These are phyloP conservation scores for Echites panduratus DNA, from an alignment of 257 asterid genomes.

Conservation along the genomic window DNA sequence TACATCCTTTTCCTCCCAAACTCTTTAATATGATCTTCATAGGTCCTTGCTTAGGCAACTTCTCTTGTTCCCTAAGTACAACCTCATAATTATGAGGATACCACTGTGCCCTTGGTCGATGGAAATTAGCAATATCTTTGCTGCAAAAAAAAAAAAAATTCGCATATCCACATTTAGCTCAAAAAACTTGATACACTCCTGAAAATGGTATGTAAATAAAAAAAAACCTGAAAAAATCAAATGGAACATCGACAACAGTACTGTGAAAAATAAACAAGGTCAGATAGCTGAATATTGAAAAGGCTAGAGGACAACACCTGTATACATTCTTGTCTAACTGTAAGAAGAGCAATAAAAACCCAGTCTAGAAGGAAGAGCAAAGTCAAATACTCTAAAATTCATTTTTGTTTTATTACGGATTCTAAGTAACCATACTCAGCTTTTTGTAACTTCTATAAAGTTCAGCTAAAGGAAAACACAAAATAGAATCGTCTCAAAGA, in stretches of 20 bases:
- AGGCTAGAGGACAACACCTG: background rate
- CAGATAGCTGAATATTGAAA: background rate
- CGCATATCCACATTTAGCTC: conserved; percentile 24
- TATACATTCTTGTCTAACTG: background rate
- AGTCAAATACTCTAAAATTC: background rate
- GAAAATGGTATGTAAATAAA: background rate
- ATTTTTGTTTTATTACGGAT: background rate
- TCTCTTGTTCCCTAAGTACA: conserved; percentile 66
- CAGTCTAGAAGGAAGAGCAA: background rate
- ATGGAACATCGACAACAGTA: background rate
- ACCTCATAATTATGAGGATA: conserved; percentile 99
- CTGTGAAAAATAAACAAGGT: background rate
- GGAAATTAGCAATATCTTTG: conserved; percentile 94
- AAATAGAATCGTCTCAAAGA: background rate
- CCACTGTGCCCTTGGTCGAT: conserved; percentile 95
- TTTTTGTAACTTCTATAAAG: background rate
- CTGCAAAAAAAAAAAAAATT: conserved; percentile 50
- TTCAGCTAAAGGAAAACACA: background rate
- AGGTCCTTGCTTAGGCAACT: conserved; percentile 64
- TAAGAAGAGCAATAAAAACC: background rate
- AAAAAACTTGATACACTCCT: background rate
- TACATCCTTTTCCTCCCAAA: conserved; percentile 97
- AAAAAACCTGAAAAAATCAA: background rate
- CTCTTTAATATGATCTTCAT: conserved; percentile 95
- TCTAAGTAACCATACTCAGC: background rate